Conservation (phyloP, 2,329 filamentous ascomycete genomes). For the Aspergillus sclerotialis region DNA sequence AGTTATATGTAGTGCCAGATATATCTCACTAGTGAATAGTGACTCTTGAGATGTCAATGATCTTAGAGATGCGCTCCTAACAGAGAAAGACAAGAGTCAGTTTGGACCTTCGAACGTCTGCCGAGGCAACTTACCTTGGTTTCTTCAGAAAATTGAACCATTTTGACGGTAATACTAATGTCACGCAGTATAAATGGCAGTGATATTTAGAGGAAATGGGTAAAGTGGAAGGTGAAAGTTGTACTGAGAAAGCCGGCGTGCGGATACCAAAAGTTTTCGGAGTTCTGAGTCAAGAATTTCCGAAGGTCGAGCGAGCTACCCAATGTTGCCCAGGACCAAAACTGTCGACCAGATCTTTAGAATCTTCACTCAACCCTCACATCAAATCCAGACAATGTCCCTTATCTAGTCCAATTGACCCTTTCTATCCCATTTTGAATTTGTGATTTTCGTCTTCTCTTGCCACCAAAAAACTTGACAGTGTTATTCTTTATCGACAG, state of each 20-base stretch:
- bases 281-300: background rate
- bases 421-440: background rate
- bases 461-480: no score
- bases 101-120: no score
- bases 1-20: background rate
- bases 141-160: conserved; percentile 79
- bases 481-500: no score
- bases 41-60: conserved; percentile 90
- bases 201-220: conserved; percentile 1
- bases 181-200: background rate
- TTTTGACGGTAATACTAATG: conserved; percentile 19
- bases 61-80: conserved; percentile 93
- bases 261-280: conserved; percentile 26
- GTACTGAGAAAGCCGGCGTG: conserved; percentile 9
- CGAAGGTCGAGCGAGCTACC: no score
- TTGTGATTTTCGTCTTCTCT: background rate
- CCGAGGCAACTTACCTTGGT: conserved; percentile 63
- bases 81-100: conserved; percentile 2
- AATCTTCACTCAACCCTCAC: no score
- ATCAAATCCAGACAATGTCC: no score
- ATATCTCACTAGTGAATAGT: conserved; percentile 84
- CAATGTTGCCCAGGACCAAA: no score
- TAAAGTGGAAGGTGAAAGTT: conserved; percentile 4
- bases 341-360: no score
- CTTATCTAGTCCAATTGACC: no score